phyloP scores from a whole-genome alignment of 768 basidiomycete species.

The Roridomyces roridus region DNA sequence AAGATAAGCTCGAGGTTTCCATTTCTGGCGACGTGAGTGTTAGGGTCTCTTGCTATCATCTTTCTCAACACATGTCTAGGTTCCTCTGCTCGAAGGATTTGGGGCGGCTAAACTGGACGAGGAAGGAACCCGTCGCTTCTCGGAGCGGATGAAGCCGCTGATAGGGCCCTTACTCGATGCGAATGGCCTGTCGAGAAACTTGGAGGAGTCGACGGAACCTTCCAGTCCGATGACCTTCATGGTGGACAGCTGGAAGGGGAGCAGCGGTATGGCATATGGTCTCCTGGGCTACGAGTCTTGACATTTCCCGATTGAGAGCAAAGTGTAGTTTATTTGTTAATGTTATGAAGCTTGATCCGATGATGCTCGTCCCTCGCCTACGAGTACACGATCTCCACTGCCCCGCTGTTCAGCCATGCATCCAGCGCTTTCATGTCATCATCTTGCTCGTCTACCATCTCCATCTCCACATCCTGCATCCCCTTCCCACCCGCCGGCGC shows the following conservation, averaged over 20 bases:
- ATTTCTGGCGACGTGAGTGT: constrained; percentile 54
- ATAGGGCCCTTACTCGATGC: constrained; percentile 54
- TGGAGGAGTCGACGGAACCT: not conserved
- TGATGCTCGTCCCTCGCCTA: too few species aligned
- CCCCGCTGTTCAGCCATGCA: constrained; percentile 70
- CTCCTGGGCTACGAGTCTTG: constrained; percentile 1
- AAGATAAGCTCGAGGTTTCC: constrained; percentile 49
- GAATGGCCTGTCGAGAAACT: constrained; percentile 24
- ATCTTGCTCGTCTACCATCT: constrained; percentile 24
- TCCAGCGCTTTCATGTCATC: constrained; percentile 72
- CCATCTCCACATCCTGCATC: not conserved
- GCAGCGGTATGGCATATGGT: constrained; percentile 1
- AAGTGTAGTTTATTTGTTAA: too few species aligned
- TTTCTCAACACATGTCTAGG: constrained; percentile 35
- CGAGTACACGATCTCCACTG: constrained; percentile 54
- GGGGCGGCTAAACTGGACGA: constrained; percentile 53
- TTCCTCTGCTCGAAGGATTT: constrained; percentile 50
- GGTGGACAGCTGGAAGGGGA: constrained; percentile 13
- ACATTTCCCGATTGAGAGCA: too few species aligned
- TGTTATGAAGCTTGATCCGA: too few species aligned
- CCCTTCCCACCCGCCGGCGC: not conserved
- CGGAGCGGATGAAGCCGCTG: constrained; percentile 47
- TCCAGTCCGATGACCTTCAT: constrained; percentile 5
- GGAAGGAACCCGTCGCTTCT: constrained; percentile 42
- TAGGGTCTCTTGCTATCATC: constrained; percentile 18